These are phyloP conservation scores for Dryas integrifolia DNA, from an alignment of 331 rosid species.

Conservation along the genomic window DNA sequence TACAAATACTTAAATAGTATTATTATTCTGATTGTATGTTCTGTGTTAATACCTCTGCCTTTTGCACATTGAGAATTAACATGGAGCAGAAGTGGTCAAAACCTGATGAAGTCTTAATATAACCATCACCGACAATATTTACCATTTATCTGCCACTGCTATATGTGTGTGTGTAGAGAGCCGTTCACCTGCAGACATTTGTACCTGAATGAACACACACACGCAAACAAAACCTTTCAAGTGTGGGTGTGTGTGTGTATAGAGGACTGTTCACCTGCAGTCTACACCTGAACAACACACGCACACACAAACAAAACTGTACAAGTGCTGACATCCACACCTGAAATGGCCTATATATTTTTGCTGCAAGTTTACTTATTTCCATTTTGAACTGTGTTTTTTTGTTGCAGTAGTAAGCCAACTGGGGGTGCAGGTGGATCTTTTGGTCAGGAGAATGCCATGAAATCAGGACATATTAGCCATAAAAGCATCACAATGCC, in stretches of 20 bases:
- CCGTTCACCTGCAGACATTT: too few species aligned
- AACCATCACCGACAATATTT: neutral
- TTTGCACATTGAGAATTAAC: neutral
- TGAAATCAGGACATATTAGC: slow-evolving; percentile 58
- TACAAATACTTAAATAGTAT: neutral
- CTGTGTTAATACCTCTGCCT: neutral
- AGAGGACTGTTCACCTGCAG: too few species aligned
- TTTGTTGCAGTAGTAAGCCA: slow-evolving; percentile 96
- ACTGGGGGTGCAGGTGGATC: slow-evolving; percentile 83
- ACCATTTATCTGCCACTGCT: neutral
- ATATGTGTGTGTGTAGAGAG: neutral
- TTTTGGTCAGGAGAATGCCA: slow-evolving; percentile 61
- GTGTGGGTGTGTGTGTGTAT: too few species aligned
- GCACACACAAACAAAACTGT: too few species aligned
- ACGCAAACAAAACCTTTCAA: too few species aligned
- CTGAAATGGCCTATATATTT: neutral
- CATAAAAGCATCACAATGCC: slow-evolving; percentile 66
- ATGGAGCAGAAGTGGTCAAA: neutral
- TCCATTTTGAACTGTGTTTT: slow-evolving; percentile 37
- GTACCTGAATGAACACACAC: too few species aligned
- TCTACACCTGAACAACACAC: too few species aligned
- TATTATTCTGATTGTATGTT: neutral
- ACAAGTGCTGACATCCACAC: too few species aligned
- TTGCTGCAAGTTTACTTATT: slow-evolving; percentile 14
- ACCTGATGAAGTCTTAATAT: neutral